phyloP scores from a whole-genome alignment of 192 early-diverging fungal genomes.

The Phlyctochytrium arcticum region DNA sequence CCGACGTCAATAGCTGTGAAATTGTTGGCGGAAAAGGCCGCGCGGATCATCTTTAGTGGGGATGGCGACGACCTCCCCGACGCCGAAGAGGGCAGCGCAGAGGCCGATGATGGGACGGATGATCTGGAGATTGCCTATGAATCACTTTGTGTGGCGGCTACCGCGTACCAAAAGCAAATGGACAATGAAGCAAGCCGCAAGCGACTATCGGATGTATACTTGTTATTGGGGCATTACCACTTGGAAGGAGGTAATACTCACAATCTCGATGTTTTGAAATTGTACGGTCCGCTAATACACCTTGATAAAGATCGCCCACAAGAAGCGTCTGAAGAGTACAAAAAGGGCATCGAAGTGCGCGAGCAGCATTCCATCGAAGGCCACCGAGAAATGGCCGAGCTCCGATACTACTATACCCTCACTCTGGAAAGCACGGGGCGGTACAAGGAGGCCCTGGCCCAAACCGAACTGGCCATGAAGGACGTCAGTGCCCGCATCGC shows the following conservation, averaged over 20 bases:
- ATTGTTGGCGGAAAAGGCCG: constrained; percentile 7
- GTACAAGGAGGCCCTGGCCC: constrained; percentile 9
- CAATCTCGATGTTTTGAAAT: not conserved
- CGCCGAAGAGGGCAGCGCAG: not conserved
- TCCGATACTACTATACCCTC: constrained; percentile 7
- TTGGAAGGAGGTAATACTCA: constrained; percentile 7
- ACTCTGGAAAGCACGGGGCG: constrained; percentile 5
- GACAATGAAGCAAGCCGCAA: not conserved
- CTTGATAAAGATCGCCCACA: not conserved
- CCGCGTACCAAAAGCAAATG: not conserved
- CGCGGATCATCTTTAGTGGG: constrained; percentile 9
- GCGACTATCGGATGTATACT: constrained; percentile 11
- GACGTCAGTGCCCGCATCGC: constrained; percentile 1
- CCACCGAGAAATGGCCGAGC: constrained; percentile 8
- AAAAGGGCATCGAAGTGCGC: not conserved
- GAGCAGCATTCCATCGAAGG: not conserved
- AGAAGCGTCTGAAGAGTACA: constrained; percentile 17
- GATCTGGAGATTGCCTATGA: constrained; percentile 22
- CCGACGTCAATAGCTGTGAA: not conserved
- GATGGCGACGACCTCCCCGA: not conserved
- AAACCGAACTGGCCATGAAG: not conserved
- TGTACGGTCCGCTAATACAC: not conserved
- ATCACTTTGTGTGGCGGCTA: constrained; percentile 9
- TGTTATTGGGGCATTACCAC: constrained; percentile 19
- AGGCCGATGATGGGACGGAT: not conserved